Conservation (phyloP, 116 monocot species). For the Thalassia testudinum region DNA sequence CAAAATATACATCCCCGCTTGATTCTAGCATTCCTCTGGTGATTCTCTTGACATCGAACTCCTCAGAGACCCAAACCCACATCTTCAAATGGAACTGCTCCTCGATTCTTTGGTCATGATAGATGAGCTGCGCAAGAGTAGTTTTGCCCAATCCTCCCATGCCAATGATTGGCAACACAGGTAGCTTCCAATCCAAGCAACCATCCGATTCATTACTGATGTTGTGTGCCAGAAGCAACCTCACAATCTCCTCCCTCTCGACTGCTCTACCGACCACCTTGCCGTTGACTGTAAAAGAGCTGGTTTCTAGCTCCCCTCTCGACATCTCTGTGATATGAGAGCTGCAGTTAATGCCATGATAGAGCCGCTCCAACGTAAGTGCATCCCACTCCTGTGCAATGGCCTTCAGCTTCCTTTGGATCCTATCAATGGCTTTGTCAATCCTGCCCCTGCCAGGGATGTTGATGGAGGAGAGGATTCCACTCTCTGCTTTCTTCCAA, state of each 20-base stretch:
- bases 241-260: not conserved
- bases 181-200: not conserved
- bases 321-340: no score
- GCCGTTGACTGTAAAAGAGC: not conserved
- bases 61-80: conserved; percentile 35
- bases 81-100: conserved; percentile 19
- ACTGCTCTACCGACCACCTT: not conserved
- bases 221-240: not conserved
- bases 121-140: conserved; percentile 14
- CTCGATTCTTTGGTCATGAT: conserved; percentile 20
- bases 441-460: not conserved
- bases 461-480: not conserved
- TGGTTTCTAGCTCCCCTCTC: not conserved
- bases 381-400: conserved; percentile 2
- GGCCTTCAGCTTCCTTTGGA: conserved; percentile 4
- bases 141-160: conserved; percentile 16
- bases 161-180: conserved; percentile 7
- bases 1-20: not conserved
- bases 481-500: not conserved
- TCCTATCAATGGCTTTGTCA: conserved; percentile 1
- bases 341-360: not conserved
- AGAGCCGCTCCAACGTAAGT: not conserved
- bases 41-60: conserved; percentile 24
- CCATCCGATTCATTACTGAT: no score
- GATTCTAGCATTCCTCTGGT: conserved; percentile 6